Percentiles rank a stretch among this genome's conserved stretches.
phyloP scores from a whole-genome alignment of 129 eudicot genomes.

The Silybum marianum region DNA sequence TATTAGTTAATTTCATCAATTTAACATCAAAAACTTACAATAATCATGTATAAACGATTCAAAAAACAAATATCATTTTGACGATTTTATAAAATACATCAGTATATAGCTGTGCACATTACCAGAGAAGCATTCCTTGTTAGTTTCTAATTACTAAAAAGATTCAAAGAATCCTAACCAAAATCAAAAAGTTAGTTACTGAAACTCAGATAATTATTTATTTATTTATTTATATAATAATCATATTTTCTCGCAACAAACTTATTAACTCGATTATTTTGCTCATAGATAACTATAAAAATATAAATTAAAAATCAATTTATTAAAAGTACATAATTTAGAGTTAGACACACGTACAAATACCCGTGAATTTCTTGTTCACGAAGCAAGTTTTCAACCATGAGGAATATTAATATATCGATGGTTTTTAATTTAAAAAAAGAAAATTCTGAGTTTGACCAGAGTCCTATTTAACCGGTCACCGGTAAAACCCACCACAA shows the following conservation, averaged over 20 bases:
- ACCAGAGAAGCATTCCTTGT: too few relatives aligned
- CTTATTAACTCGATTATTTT: neutral
- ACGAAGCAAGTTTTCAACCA: conserved; percentile 32
- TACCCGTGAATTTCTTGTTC: conserved; percentile 23
- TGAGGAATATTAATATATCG: neutral
- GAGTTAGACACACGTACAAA: neutral
- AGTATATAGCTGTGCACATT: too few relatives aligned
- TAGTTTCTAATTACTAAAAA: too few relatives aligned
- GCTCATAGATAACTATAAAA: too few relatives aligned
- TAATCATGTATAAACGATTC: too few relatives aligned
- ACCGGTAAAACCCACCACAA: conserved; percentile 44
- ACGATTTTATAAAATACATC: neutral
- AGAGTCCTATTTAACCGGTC: conserved; percentile 20
- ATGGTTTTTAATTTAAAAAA: neutral
- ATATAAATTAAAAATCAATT: too few relatives aligned
- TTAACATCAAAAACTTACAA: neutral
- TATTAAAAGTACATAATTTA: too few relatives aligned
- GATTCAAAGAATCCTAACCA: too few relatives aligned
- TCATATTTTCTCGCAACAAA: too few relatives aligned
- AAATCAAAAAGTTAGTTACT: neutral
- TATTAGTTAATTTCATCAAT: neutral
- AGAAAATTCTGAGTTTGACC: conserved; percentile 31
- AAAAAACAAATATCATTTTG: too few relatives aligned
- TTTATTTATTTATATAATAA: too few relatives aligned
- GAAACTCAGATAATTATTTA: too few relatives aligned